phyloP scores from a whole-genome alignment of 2,329 filamentous ascomycete genomes.

The Hypomyces perniciosus region DNA sequence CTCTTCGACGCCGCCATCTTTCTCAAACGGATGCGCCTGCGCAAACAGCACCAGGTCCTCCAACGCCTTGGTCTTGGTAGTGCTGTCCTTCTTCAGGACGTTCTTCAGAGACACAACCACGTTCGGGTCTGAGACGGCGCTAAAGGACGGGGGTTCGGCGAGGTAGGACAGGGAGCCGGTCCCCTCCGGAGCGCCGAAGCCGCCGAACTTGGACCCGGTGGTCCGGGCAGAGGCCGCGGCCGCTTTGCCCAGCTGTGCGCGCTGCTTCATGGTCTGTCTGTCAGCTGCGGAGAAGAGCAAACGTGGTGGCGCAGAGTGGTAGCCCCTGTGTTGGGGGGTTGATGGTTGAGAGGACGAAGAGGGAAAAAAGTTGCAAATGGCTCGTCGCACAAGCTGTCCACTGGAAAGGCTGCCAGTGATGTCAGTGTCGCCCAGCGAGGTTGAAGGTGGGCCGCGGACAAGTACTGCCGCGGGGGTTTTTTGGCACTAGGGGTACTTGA shows the following conservation, averaged over 20 bases:
- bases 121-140: constrained; percentile 69
- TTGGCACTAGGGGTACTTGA: too few species aligned
- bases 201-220: constrained; percentile 20
- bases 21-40: constrained; percentile 45
- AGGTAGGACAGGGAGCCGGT: constrained; percentile 71
- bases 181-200: constrained; percentile 34
- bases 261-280: constrained; percentile 22
- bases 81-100: constrained; percentile 84
- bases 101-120: constrained; percentile 90
- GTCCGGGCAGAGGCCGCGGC: constrained; percentile 14
- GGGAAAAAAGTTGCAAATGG: constrained; percentile 9
- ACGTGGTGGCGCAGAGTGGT: constrained; percentile 1
- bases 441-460: too few species aligned
- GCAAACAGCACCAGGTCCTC: constrained; percentile 73
- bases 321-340: constrained; percentile 1
- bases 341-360: constrained; percentile 2
- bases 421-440: constrained; percentile 1
- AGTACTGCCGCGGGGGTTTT: too few species aligned
- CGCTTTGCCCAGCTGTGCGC: constrained; percentile 21
- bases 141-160: constrained; percentile 75
- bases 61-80: constrained; percentile 82
- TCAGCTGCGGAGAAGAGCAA: not conserved
- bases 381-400: not conserved
- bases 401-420: constrained; percentile 8
- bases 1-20: constrained; percentile 65